Evolutionary conservation across 1,284 basidiomycete species (phyloP), one percentile per base, ranked within the genome.

Genomic region (Puccinia horiana): DNA sequence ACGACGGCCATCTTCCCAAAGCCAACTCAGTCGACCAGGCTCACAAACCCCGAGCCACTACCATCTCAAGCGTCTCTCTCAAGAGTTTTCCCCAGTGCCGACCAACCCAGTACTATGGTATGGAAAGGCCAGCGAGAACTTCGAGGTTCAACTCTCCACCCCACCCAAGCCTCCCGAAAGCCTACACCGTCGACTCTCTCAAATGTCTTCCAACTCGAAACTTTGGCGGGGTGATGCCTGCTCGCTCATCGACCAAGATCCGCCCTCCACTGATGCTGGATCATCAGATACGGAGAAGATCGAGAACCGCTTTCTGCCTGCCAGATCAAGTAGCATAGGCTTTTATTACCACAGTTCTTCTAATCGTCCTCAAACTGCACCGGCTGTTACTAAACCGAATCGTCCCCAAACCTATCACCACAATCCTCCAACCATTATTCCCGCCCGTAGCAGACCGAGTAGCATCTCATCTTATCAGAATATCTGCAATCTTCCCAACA

Each of bases 1-100:
- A 18, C 63, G 63, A 32, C 63, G 63, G 16, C 35, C 63, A 12
- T 65, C 63, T 2, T 29, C n/a, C 32, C 63, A 65, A 23, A 65
- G 63, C 63, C 63, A 32, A 26, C 2, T 65, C 63, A 65, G 63
- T 40, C n/a, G n/a, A n/a, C n/a, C n/a, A n/a, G 63, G 37, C 37
- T 23, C 63, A 2, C 32, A 65, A n/a, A 42, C 6, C 9, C 23
- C 63, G 1, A 40, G 9, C n/a, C 63, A 65, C 37, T 65, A 65
- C n/a, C 40, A 65, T 8, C 63, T 65, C 63, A 65, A 65, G 63
- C 63, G 63, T 23, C 37, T 65, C 63, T 65, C 63, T 4, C 35
- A 42, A 40, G 63, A 65, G 8, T 42, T 40, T 42, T 40, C 63
- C 20, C 63, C 40, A 9, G 5, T 42, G 9, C 32, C 63, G 2